Conservation (phyloP, 2,329 filamentous ascomycete genomes). For the Pseudomassariella vexata region DNA sequence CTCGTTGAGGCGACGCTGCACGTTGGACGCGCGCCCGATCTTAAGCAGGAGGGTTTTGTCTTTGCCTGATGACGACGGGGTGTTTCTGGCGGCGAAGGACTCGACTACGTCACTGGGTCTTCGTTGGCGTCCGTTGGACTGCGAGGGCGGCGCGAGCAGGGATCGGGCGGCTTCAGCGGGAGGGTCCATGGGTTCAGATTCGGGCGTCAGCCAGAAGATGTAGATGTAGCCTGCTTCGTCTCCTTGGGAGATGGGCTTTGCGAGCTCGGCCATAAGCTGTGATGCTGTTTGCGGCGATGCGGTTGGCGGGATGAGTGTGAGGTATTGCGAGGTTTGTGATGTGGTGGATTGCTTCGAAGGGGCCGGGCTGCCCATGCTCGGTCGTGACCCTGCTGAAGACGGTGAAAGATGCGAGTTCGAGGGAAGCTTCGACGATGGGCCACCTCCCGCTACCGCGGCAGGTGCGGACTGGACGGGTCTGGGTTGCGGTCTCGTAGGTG, state of each 20-base stretch:
- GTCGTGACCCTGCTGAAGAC: conserved; percentile 19
- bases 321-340: conserved; percentile 38
- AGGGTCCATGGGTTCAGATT: conserved; percentile 45
- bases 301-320: conserved; percentile 64
- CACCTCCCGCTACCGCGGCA: conserved; percentile 17
- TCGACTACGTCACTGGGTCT: conserved; percentile 51
- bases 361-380: conserved; percentile 13
- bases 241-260: conserved; percentile 63
- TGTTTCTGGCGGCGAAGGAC: conserved; percentile 34
- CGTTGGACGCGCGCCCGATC: conserved; percentile 68
- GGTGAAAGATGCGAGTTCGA: conserved; percentile 20
- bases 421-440: conserved; percentile 22
- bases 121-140: conserved; percentile 31
- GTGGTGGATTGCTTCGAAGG: conserved; percentile 17
- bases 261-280: conserved; percentile 68
- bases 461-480: conserved; percentile 36
- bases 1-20: conserved; percentile 84
- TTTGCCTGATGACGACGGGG: conserved; percentile 17
- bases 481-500: conserved; percentile 39
- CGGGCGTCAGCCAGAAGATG: conserved; percentile 92
- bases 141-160: conserved; percentile 47
- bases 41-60: conserved; percentile 62
- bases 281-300: conserved; percentile 65
- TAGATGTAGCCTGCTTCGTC: conserved; percentile 94
- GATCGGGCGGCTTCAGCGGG: conserved; percentile 54